Evolutionary conservation across 2,329 filamentous ascomycete species (phyloP).

Genomic region (Lomentospora prolificans): DNA sequence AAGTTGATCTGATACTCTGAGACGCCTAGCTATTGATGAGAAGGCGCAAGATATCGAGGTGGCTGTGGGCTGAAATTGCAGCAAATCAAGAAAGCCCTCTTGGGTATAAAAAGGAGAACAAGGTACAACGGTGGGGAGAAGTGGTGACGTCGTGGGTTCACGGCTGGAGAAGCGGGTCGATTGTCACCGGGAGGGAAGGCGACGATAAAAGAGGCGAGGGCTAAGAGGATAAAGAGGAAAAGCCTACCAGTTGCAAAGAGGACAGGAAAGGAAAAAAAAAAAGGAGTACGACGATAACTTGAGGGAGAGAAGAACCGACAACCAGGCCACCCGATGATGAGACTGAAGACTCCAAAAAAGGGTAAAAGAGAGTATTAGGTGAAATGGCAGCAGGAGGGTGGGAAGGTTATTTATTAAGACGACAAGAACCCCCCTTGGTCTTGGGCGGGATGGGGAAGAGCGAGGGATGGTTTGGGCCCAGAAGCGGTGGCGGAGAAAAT

Average conservation of each 20-base stretch:
- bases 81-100: no score
- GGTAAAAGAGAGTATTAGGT: conserved; percentile 8
- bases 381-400: conserved; percentile 5
- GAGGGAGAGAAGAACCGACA: background rate
- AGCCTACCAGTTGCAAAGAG: no score
- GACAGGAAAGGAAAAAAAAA: background rate
- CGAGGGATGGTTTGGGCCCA: conserved; percentile 3
- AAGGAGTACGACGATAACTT: background rate
- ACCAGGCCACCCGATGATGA: conserved; percentile 5
- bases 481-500: conserved; percentile 8
- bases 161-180: no score
- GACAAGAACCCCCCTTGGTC: background rate
- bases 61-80: no score
- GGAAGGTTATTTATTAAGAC: conserved; percentile 9
- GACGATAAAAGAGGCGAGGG: background rate
- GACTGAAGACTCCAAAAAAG: conserved; percentile 7
- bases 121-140: no score
- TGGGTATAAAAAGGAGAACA: no score
- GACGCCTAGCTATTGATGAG: no score
- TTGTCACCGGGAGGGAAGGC: background rate
- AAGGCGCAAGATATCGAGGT: no score
- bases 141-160: no score
- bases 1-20: no score
- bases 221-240: background rate
- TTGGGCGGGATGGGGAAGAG: conserved; percentile 6